phyloP scores from a whole-genome alignment of 2,329 filamentous ascomycete species.

The Nigrospora oryzae region DNA sequence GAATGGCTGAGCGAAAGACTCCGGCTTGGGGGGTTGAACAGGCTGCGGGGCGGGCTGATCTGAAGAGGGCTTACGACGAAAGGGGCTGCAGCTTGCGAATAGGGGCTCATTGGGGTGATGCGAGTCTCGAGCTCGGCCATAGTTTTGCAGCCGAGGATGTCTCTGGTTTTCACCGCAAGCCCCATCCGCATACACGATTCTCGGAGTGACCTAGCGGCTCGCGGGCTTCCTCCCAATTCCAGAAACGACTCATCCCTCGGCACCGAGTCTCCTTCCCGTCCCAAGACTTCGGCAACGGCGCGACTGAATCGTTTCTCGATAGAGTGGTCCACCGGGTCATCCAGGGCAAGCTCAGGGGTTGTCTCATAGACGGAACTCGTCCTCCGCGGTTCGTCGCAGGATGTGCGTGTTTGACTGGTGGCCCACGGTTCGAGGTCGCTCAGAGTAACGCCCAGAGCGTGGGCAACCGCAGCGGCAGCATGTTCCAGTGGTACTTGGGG shows the following conservation, averaged over 20 bases:
- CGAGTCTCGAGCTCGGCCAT: conserved; percentile 35
- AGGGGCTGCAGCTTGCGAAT: conserved; percentile 3
- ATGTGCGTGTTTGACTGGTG: conserved; percentile 1
- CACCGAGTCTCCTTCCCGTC: conserved; percentile 20
- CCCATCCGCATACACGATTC: conserved; percentile 26
- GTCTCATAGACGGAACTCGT: conserved; percentile 14
- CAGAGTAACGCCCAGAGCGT: conserved; percentile 17
- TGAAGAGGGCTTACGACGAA: conserved; percentile 13
- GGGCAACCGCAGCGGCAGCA: conserved; percentile 13
- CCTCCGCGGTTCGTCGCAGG: not conserved
- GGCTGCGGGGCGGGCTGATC: conserved; percentile 6
- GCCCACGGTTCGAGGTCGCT: conserved; percentile 16
- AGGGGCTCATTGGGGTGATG: conserved; percentile 20
- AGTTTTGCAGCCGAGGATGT: conserved; percentile 33
- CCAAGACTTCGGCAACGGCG: conserved; percentile 27
- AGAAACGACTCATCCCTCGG: conserved; percentile 31
- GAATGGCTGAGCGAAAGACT: conserved; percentile 3
- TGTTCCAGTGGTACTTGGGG: conserved; percentile 13
- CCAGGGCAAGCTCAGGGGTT: not conserved
- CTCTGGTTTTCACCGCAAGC: conserved; percentile 24
- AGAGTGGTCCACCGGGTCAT: conserved; percentile 5
- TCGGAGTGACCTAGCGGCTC: conserved; percentile 22
- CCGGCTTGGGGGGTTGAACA: not conserved
- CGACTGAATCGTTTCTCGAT: conserved; percentile 22
- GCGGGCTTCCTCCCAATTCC: conserved; percentile 32